Evolutionary conservation across 2,329 filamentous ascomycete species (phyloP).

Genomic region (Pyrenophora graminea): DNA sequence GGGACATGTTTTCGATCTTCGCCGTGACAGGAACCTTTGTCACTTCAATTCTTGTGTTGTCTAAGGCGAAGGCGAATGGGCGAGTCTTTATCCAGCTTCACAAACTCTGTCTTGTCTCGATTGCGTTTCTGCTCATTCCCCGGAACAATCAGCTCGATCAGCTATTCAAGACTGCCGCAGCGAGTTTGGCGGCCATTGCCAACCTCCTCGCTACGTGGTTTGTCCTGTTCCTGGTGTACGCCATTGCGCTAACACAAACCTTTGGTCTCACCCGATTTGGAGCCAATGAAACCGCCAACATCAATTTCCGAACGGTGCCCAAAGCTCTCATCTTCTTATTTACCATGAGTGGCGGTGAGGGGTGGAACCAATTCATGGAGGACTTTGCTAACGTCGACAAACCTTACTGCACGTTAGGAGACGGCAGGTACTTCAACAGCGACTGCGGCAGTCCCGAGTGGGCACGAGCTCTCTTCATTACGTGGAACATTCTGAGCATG

Average conservation of each 20-base stretch:
- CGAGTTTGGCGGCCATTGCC: slow-evolving; percentile 85
- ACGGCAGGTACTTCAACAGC: slow-evolving; percentile 73
- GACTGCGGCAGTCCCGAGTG: slow-evolving; percentile 92
- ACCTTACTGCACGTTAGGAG: slow-evolving; percentile 75
- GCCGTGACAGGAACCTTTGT: slow-evolving; percentile 78
- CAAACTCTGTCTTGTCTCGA: slow-evolving; percentile 90
- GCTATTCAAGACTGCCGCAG: slow-evolving; percentile 96
- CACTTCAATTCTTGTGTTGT: slow-evolving; percentile 78
- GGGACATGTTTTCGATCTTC: slow-evolving; percentile 88
- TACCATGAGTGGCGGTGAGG: slow-evolving; percentile 89
- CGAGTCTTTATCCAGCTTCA: slow-evolving; percentile 77
- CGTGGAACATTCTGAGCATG: slow-evolving; percentile 99
- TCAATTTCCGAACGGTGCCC: slow-evolving; percentile 92
- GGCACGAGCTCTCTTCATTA: slow-evolving; percentile 87
- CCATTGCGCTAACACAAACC: slow-evolving; percentile 92
- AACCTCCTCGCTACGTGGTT: slow-evolving; percentile 97
- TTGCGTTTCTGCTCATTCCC: slow-evolving; percentile 88
- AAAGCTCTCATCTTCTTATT: slow-evolving; percentile 94
- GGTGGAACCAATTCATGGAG: slow-evolving; percentile 97
- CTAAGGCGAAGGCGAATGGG: slow-evolving; percentile 58
- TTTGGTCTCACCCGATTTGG: slow-evolving; percentile 94
- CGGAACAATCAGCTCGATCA: slow-evolving; percentile 97
- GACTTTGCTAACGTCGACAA: slow-evolving; percentile 82
- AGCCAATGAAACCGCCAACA: slow-evolving; percentile 69
- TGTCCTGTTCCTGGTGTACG: slow-evolving; percentile 92